Conservation (phyloP, 75 land plant genomes). For the Pinus taeda region DNA sequence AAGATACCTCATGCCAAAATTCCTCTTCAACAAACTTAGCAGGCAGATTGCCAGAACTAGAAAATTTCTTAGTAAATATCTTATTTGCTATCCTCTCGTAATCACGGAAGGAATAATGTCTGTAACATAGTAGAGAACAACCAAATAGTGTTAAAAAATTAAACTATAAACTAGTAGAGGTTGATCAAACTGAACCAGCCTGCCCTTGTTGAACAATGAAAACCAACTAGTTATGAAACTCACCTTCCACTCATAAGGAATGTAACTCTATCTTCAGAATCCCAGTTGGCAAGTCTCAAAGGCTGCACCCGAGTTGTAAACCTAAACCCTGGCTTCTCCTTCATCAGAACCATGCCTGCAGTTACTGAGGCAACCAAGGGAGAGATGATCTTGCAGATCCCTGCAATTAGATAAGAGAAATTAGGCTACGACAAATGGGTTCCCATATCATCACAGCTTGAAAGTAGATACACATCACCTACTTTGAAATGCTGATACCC, state of each 20-base stretch:
- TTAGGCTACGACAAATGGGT: too few relatives aligned
- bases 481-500: too few relatives aligned
- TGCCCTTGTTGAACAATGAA: neutral
- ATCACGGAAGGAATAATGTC: slow-evolving; percentile 77
- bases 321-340: slow-evolving; percentile 76
- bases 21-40: slow-evolving; percentile 68
- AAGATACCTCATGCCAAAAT: slow-evolving; percentile 86
- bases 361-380: slow-evolving; percentile 75
- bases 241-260: slow-evolving; percentile 78
- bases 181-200: neutral
- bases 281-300: slow-evolving; percentile 81
- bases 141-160: neutral
- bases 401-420: slow-evolving; percentile 24
- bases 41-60: slow-evolving; percentile 72
- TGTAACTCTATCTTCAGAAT: slow-evolving; percentile 60
- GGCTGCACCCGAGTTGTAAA: slow-evolving; percentile 89
- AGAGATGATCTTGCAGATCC: slow-evolving; percentile 89
- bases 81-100: slow-evolving; percentile 93
- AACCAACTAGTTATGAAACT: neutral
- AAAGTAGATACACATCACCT: too few relatives aligned
- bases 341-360: slow-evolving; percentile 82
- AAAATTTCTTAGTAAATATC: slow-evolving; percentile 73
- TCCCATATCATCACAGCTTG: too few relatives aligned
- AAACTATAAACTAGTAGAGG: slow-evolving; percentile 1
- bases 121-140: slow-evolving; percentile 21